These are phyloP conservation scores for Closterium sp. DNA, from an alignment of 139 green algal species.

Conservation along the genomic window DNA sequence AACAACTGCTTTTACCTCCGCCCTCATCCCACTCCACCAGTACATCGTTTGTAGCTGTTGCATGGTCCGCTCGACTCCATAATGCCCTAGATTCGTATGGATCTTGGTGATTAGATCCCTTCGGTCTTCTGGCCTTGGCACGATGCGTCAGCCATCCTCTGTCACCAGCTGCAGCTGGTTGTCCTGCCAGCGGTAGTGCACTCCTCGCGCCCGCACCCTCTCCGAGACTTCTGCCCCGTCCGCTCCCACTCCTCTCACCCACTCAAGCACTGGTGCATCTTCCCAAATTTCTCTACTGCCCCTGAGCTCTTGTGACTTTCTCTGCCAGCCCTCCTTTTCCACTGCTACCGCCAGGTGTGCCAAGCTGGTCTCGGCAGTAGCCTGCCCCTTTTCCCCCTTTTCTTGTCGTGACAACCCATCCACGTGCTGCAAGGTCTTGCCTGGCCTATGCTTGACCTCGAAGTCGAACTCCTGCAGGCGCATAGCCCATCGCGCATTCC, in stretches of 20 bases:
- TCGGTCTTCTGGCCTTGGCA: neutral
- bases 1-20: neutral
- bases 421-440: too few relatives aligned
- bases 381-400: neutral
- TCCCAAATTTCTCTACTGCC: neutral
- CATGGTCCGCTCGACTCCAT: neutral
- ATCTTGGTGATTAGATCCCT: too few relatives aligned
- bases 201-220: neutral
- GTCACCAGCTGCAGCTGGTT: neutral
- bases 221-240: neutral
- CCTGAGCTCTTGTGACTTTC: neutral
- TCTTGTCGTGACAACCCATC: too few relatives aligned
- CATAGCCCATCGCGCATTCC: too few relatives aligned
- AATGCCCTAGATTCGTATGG: conserved; percentile 8
- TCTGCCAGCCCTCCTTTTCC: neutral
- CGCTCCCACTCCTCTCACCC: neutral
- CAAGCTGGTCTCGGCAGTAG: neutral
- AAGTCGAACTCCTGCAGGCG: too few relatives aligned
- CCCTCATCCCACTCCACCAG: neutral
- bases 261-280: neutral
- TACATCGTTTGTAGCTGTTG: neutral
- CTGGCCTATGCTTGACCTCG: too few relatives aligned
- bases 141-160: neutral
- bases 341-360: neutral
- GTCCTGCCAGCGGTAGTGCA: neutral